Base-by-base conservation (phyloP, 192 early-diverging fungal species). In the Linnemannia hyalina region DNA sequence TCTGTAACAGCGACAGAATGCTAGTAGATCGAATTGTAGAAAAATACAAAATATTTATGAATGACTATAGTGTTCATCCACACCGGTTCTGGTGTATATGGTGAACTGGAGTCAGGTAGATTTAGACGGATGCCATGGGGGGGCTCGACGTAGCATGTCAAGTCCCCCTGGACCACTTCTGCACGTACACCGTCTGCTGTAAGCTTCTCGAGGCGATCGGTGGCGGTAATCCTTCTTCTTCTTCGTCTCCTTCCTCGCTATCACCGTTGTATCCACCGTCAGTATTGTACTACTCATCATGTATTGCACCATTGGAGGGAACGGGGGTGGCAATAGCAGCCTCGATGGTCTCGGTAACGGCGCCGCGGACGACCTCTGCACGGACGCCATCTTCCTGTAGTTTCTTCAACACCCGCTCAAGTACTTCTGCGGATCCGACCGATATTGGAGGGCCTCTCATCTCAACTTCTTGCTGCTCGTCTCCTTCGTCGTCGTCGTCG, bases 281-380 rank as follows among this genome's bases (percentile, higher is more conserved):
- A 35, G 18, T 15, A 23, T 13, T 6, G 40, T 26, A 54, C 18
- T 22, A 3, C 16, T 8, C 55, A 5, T 44, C 44, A 9, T 44
- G 44, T 11, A 22, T 22, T 7, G 55, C 55, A 57, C 44, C 7
- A 44, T 11, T 0, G 11, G 23, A 7, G 55, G 18, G 3, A 54
- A 16, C 52, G 5, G 55, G 55, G 40, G 38, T 40, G 38, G 3
- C 38, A 4, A 40, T 40, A 3, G 22, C 41, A 0, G 65, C 60
- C 29, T 78, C 77, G 5, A 71, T 68, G 49, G 46, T 54, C 9
- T 52, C n/a, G 10, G 77, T 78, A 10, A 52, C 49, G 13, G 69
- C 40, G 15, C 77, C 68, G 10, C 77, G 65, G 32, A 72, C 80
- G 29, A 81, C 80, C 36, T 71, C 74, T 6, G 80, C 80, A 20